These are phyloP conservation scores for Raphanus raphanistrum DNA, from an alignment of 345 rosid species.

Conservation along the genomic window DNA sequence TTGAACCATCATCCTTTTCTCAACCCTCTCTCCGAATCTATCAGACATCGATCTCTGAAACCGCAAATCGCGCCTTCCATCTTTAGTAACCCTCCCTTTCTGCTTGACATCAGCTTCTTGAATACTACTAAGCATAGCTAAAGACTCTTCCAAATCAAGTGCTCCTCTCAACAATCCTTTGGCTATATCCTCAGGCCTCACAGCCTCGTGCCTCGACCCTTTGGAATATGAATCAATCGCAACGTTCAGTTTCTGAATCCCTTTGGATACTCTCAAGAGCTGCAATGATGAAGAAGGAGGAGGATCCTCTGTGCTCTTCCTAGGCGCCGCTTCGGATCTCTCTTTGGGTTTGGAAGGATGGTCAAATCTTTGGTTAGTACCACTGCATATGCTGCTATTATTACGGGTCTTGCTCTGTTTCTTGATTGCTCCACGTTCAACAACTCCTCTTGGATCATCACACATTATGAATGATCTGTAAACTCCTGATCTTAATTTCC, in stretches of 20 bases:
- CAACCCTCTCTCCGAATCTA: slow-evolving; percentile 40
- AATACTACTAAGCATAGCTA: slow-evolving; percentile 68
- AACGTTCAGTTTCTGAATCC: slow-evolving; percentile 76
- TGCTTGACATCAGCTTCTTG: slow-evolving; percentile 73
- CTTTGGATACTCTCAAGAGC: slow-evolving; percentile 72
- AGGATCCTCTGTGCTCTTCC: slow-evolving; percentile 30
- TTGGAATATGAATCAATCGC: slow-evolving; percentile 67
- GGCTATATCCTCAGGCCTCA: slow-evolving; percentile 59
- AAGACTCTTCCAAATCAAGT: slow-evolving; percentile 82
- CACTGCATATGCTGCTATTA: slow-evolving; percentile 37
- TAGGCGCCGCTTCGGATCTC: slow-evolving; percentile 33
- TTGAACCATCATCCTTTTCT: slow-evolving; percentile 33
- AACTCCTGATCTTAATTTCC: slow-evolving; percentile 54
- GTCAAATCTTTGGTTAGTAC: slow-evolving; percentile 14
- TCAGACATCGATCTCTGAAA: slow-evolving; percentile 41
- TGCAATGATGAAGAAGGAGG: slow-evolving; percentile 54
- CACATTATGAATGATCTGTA: slow-evolving; percentile 86
- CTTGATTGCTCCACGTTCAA: slow-evolving; percentile 73
- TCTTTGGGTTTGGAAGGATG: slow-evolving; percentile 30
- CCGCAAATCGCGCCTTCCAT: slow-evolving; percentile 42
- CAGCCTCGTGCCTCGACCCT: slow-evolving; percentile 42
- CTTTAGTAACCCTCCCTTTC: slow-evolving; percentile 43
- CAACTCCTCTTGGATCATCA: slow-evolving; percentile 84
- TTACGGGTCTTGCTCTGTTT: slow-evolving; percentile 48
- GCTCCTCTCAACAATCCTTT: slow-evolving; percentile 80